A percentile compares a stretch with the other conserved stretches of the same genome.
These are phyloP conservation scores for Coprinopsis strossmayeri DNA, from an alignment of 768 basidiomycete species.

Conservation along the genomic window DNA sequence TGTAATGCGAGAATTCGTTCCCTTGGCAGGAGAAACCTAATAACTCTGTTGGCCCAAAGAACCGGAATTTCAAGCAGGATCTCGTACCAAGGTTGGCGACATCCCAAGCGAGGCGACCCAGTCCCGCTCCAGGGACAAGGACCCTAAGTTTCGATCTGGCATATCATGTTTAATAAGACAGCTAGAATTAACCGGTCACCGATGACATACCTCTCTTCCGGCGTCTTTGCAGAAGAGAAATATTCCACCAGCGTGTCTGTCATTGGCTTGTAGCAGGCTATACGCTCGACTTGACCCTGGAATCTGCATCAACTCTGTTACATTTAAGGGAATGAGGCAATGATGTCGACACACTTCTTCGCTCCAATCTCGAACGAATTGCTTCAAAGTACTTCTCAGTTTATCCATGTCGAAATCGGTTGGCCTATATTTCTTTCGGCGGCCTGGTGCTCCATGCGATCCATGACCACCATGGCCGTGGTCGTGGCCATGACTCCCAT, in stretches of 20 bases:
- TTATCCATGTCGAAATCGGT: constrained; percentile 85
- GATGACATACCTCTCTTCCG: constrained; percentile 42
- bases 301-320: background rate
- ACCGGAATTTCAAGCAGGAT: constrained; percentile 1
- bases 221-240: constrained; percentile 47
- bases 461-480: constrained; percentile 25
- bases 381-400: constrained; percentile 84
- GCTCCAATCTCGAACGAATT: constrained; percentile 93
- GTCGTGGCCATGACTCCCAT: constrained; percentile 20
- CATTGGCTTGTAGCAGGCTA: constrained; percentile 76
- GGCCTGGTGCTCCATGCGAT: constrained; percentile 15
- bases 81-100: constrained; percentile 66
- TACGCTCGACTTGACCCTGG: constrained; percentile 73
- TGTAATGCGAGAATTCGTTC: constrained; percentile 94
- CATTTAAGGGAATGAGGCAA: background rate
- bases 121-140: constrained; percentile 85
- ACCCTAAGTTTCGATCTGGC: constrained; percentile 55
- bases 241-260: constrained; percentile 63
- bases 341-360: constrained; percentile 45
- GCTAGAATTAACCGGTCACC: background rate
- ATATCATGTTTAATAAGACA: constrained; percentile 3
- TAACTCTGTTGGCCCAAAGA: background rate
- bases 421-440: constrained; percentile 34
- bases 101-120: constrained; percentile 86
- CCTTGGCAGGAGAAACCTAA: constrained; percentile 87